Conservation (phyloP, 371 early-diverging fungal genomes). For the Blakeslea trispora region DNA sequence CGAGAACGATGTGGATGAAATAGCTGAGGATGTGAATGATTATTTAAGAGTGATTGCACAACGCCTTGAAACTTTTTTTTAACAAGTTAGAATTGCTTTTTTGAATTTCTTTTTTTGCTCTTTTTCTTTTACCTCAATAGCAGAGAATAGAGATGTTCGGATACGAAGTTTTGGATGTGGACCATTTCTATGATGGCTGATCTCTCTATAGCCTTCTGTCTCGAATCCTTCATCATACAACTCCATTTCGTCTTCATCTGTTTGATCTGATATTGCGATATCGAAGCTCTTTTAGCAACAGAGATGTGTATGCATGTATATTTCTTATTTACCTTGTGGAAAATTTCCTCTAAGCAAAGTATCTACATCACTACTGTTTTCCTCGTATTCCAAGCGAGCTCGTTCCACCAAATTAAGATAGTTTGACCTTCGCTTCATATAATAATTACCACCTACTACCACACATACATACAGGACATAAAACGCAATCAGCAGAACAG, state of each 20-base stretch:
- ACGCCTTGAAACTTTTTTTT: constrained; percentile 52
- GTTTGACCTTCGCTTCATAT: constrained; percentile 39
- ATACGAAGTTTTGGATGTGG: constrained; percentile 43
- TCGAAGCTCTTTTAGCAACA: too few species aligned
- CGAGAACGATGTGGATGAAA: constrained; percentile 1
- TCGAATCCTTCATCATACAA: constrained; percentile 51
- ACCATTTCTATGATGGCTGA: constrained; percentile 22
- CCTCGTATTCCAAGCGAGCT: constrained; percentile 50
- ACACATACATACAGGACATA: constrained; percentile 61
- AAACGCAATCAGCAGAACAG: constrained; percentile 52
- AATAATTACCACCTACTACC: constrained; percentile 61
- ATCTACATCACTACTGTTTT: constrained; percentile 45
- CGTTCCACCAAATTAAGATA: constrained; percentile 43
- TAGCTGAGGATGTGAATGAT: constrained; percentile 14
- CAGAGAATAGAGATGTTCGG: constrained; percentile 48
- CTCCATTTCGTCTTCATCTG: constrained; percentile 43
- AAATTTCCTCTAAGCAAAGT: constrained; percentile 38
- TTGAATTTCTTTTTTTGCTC: too few species aligned
- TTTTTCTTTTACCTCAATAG: constrained; percentile 50
- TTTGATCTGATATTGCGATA: constrained; percentile 24
- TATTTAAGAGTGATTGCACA: constrained; percentile 45
- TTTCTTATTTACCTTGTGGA: constrained; percentile 4
- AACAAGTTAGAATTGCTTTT: background rate
- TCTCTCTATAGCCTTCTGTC: constrained; percentile 44
- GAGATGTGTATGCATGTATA: too few species aligned